Percentiles rank a stretch among this genome's conserved stretches.
Conservation (phyloP, 208 protist species). For the Vickermania spadyakhi region DNA sequence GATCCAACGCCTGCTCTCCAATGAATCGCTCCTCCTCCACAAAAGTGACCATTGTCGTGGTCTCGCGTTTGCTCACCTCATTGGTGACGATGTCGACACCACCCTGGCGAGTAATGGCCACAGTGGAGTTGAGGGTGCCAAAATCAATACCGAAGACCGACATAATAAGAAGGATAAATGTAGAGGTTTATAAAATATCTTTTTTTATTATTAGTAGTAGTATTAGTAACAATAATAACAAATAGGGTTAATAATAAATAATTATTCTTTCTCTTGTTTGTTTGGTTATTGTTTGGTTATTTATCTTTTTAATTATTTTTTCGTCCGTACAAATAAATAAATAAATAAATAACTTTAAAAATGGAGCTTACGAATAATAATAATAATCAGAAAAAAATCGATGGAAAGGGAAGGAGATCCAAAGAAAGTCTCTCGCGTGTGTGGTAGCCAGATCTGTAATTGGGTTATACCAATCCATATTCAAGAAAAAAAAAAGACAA, state of each 20-base stretch:
- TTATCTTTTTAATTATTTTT: slow-evolving; percentile 1
- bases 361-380: no score
- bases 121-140: slow-evolving; percentile 81
- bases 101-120: slow-evolving; percentile 78
- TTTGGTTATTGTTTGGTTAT: neutral
- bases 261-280: neutral
- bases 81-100: slow-evolving; percentile 89
- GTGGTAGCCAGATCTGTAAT: no score
- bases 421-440: no score
- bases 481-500: no score
- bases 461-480: no score
- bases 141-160: slow-evolving; percentile 91
- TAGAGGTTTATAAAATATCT: neutral
- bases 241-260: neutral
- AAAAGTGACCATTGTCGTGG: slow-evolving; percentile 87
- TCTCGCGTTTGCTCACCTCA: slow-evolving; percentile 85
- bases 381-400: no score
- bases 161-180: slow-evolving; percentile 27
- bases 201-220: neutral
- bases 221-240: neutral
- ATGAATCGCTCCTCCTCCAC: slow-evolving; percentile 80
- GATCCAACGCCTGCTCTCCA: slow-evolving; percentile 77
- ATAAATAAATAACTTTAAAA: no score
- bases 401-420: no score
- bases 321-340: slow-evolving; percentile 4